Evolutionary conservation across 805 yeast species (phyloP).

Genomic region (Metschnikowia santaceciliae): DNA sequence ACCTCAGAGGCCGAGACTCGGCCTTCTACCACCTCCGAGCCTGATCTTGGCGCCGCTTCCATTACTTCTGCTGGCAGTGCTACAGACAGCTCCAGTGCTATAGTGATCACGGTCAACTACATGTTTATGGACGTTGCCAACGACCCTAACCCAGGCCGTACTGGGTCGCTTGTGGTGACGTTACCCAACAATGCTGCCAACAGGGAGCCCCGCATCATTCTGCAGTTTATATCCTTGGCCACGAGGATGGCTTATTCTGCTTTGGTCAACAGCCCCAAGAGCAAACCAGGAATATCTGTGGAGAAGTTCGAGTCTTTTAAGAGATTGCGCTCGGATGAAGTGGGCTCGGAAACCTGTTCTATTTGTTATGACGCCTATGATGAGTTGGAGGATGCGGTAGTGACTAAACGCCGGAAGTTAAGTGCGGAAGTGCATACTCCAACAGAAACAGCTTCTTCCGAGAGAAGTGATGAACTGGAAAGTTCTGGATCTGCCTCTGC

Average conservation of each 20-base stretch:
- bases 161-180: conserved; percentile 59
- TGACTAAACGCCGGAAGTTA: conserved; percentile 14
- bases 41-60: conserved; percentile 6
- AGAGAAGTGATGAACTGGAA: conserved; percentile 3
- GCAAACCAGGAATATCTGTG: conserved; percentile 49
- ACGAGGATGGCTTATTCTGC: conserved; percentile 67
- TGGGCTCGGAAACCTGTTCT: conserved; percentile 45
- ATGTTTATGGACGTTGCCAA: conserved; percentile 39
- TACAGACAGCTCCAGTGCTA: conserved; percentile 27
- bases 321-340: conserved; percentile 20
- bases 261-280: conserved; percentile 47
- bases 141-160: conserved; percentile 37
- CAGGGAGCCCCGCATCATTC: conserved; percentile 56
- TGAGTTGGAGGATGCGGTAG: conserved; percentile 5
- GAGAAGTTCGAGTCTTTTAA: conserved; percentile 52
- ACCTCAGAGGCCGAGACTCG: neutral
- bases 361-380: conserved; percentile 58
- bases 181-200: conserved; percentile 64
- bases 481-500: neutral
- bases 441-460: conserved; percentile 12
- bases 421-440: conserved; percentile 10
- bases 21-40: conserved; percentile 2
- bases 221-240: conserved; percentile 60
- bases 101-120: conserved; percentile 42
- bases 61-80: conserved; percentile 8